Conservation (phyloP, 73 alveolate species). For the Effrenium voratum region DNA sequence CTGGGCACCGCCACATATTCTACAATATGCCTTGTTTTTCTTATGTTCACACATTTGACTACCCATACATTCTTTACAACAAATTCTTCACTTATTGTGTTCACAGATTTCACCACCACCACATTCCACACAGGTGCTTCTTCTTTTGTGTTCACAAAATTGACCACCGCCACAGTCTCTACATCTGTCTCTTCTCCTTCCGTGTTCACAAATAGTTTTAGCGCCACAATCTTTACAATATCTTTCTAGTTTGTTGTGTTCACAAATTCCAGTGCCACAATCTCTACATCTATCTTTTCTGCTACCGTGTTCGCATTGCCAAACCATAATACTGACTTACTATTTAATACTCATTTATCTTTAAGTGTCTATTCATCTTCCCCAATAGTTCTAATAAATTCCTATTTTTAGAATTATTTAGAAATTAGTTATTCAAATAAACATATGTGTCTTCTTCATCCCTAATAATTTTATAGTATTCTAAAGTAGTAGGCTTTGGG, state of each 20-base stretch:
- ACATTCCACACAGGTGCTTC: neutral
- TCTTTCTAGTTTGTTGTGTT: neutral
- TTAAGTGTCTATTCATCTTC: neutral
- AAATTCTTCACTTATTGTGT: neutral
- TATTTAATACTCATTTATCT: neutral
- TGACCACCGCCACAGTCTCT: neutral
- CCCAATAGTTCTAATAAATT: neutral
- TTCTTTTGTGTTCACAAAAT: constrained; percentile 3
- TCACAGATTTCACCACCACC: constrained; percentile 16
- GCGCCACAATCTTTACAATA: constrained; percentile 24
- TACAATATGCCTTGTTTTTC: neutral
- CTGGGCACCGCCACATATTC: neutral
- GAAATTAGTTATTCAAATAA: neutral
- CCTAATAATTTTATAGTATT: neutral
- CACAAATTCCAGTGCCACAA: neutral
- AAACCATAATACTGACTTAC: constrained; percentile 20
- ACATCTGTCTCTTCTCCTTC: neutral
- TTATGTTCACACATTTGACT: neutral
- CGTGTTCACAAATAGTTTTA: neutral
- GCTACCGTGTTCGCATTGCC: constrained; percentile 14
- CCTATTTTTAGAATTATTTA: neutral
- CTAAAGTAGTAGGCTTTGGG: neutral
- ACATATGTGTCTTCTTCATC: neutral
- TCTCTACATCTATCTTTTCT: neutral
- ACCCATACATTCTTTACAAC: neutral